These are phyloP conservation scores for Prinsepia uniflora DNA, from an alignment of 306 rosid genomes.

Conservation along the genomic window DNA sequence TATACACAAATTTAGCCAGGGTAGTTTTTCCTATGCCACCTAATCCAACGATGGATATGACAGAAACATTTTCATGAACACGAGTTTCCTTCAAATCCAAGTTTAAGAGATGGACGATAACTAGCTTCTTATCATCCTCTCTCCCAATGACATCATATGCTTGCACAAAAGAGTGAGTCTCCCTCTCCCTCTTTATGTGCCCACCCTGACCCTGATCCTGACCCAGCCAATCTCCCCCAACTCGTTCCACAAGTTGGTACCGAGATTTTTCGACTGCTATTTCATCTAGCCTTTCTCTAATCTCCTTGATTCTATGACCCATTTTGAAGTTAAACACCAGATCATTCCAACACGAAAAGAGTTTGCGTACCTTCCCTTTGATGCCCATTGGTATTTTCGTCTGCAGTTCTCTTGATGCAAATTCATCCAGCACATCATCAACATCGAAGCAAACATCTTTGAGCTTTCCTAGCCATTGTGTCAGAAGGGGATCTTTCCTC, in stretches of 20 bases:
- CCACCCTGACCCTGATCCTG: background rate
- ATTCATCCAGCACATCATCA: slow-evolving; percentile 15
- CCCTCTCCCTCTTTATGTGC: slow-evolving; percentile 2
- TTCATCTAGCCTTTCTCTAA: background rate
- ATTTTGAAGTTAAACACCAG: slow-evolving; percentile 8
- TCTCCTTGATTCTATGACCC: slow-evolving; percentile 9
- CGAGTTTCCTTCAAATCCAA: background rate
- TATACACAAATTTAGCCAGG: slow-evolving; percentile 18
- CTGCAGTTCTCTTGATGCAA: slow-evolving; percentile 13
- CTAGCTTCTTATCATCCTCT: slow-evolving; percentile 13
- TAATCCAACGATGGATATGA: slow-evolving; percentile 11
- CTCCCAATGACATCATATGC: slow-evolving; percentile 19
- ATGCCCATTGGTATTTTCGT: background rate
- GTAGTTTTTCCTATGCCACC: slow-evolving; percentile 26
- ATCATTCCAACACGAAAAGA: slow-evolving; percentile 19
- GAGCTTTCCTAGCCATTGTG: slow-evolving; percentile 7
- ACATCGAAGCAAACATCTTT: slow-evolving; percentile 18
- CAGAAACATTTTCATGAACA: background rate
- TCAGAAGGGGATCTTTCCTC: background rate
- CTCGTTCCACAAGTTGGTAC: background rate
- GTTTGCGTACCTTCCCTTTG: slow-evolving; percentile 13
- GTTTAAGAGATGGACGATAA: slow-evolving; percentile 12
- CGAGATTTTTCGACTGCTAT: background rate
- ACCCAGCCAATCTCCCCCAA: background rate
- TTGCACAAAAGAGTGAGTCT: slow-evolving; percentile 14